Evolutionary conservation across 768 basidiomycete species (phyloP).

Genomic region (Lentinula sp.): DNA sequence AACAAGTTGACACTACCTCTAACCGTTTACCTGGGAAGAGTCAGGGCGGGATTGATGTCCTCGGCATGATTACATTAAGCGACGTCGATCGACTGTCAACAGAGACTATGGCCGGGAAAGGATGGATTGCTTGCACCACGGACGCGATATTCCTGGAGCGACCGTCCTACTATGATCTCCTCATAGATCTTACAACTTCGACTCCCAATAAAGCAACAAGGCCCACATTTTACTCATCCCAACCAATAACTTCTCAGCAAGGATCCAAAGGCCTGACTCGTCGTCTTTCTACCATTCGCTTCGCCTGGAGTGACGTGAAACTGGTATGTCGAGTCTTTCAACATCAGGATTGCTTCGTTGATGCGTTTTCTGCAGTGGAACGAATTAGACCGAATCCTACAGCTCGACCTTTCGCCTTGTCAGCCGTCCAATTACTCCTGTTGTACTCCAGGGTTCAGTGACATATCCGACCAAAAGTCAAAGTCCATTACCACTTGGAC

Average conservation of each 20-base stretch:
- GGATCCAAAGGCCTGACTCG: constrained; percentile 34
- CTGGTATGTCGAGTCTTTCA: constrained; percentile 35
- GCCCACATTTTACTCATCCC: constrained; percentile 62
- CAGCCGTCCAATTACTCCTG: constrained; percentile 27
- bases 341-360: neutral
- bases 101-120: constrained; percentile 54
- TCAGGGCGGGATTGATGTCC: constrained; percentile 53
- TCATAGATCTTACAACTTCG: constrained; percentile 73
- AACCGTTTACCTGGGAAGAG: constrained; percentile 29
- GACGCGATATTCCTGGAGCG: constrained; percentile 83
- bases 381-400: constrained; percentile 66
- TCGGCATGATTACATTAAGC: constrained; percentile 76
- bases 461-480: constrained; percentile 21
- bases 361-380: constrained; percentile 50
- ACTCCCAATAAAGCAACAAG: constrained; percentile 54
- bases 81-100: constrained; percentile 59
- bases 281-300: constrained; percentile 57
- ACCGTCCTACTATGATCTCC: constrained; percentile 70
- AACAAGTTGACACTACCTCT: constrained; percentile 27
- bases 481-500: constrained; percentile 50
- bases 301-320: constrained; percentile 81
- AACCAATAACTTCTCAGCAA: constrained; percentile 29
- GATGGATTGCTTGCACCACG: constrained; percentile 87
- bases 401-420: constrained; percentile 35
- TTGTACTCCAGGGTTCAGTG: constrained; percentile 21